phyloP scores from a whole-genome alignment of 1,139 yeast species.

The Candida glucosophila region DNA sequence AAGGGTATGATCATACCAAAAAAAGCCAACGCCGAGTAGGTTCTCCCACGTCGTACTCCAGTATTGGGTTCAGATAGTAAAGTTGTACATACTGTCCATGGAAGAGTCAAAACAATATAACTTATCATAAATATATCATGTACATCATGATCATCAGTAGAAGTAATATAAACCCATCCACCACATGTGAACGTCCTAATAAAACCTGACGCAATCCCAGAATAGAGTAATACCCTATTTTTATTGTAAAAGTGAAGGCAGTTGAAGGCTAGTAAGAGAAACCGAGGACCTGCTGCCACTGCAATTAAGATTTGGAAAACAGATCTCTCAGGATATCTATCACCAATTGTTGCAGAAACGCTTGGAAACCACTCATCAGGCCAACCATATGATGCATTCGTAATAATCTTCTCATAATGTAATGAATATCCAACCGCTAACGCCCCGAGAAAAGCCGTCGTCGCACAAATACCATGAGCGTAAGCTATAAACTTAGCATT shows the following conservation, averaged over 20 bases:
- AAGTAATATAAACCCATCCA: slow-evolving; percentile 96
- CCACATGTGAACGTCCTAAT: slow-evolving; percentile 90
- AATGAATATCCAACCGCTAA: slow-evolving; percentile 61
- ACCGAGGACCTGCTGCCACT: slow-evolving; percentile 79
- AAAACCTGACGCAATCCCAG: slow-evolving; percentile 50
- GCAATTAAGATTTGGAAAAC: slow-evolving; percentile 81
- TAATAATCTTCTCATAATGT: slow-evolving; percentile 80
- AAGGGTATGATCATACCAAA: slow-evolving; percentile 71
- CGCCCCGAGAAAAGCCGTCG: slow-evolving; percentile 67
- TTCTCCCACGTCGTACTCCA: slow-evolving; percentile 43
- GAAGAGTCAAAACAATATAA: slow-evolving; percentile 80
- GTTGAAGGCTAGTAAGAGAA: slow-evolving; percentile 57
- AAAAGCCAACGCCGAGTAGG: slow-evolving; percentile 48
- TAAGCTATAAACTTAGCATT: slow-evolving; percentile 61
- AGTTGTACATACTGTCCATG: slow-evolving; percentile 74
- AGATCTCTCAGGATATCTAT: slow-evolving; percentile 90
- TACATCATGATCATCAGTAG: slow-evolving; percentile 94
- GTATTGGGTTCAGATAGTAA: slow-evolving; percentile 43
- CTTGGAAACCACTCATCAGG: slow-evolving; percentile 99
- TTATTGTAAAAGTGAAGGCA: slow-evolving; percentile 35
- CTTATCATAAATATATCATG: slow-evolving; percentile 94
- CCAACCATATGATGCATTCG: slow-evolving; percentile 77
- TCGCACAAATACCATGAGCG: slow-evolving; percentile 66
- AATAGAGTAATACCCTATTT: slow-evolving; percentile 32
- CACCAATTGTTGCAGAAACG: slow-evolving; percentile 95